Evolutionary conservation across 2,329 filamentous ascomycete species (phyloP).

Genomic region (Ceratocystis ficicola): DNA sequence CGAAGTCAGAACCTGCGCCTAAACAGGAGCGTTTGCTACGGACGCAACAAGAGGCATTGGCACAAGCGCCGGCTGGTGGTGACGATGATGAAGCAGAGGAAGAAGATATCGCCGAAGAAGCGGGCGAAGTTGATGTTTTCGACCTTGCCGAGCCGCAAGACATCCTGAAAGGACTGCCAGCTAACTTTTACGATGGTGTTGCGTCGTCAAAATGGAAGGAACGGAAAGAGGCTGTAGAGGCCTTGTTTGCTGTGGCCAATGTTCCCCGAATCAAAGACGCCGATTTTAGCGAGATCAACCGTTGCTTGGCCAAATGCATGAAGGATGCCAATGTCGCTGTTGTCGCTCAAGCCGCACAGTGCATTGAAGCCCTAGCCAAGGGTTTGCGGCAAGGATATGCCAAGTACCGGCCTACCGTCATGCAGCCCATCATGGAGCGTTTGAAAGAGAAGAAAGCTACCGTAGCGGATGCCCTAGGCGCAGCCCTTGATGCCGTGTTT

Average conservation of each 20-base stretch:
- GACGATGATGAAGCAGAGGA: slow-evolving; percentile 43
- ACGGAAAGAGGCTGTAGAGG: slow-evolving; percentile 84
- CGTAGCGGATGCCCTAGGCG: slow-evolving; percentile 77
- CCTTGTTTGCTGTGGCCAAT: slow-evolving; percentile 61
- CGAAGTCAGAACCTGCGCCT: slow-evolving; percentile 73
- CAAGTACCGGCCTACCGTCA: slow-evolving; percentile 68
- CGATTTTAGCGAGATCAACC: slow-evolving; percentile 71
- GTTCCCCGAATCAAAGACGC: slow-evolving; percentile 86
- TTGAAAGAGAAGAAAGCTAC: slow-evolving; percentile 93
- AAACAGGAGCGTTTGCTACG: slow-evolving; percentile 84
- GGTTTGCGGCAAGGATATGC: slow-evolving; percentile 66
- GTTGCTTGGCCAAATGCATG: slow-evolving; percentile 86
- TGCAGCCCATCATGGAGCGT: slow-evolving; percentile 85
- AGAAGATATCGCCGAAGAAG: slow-evolving; percentile 43
- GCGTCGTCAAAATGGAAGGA: slow-evolving; percentile 97
- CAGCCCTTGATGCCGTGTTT: slow-evolving; percentile 63
- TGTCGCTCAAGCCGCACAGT: slow-evolving; percentile 84
- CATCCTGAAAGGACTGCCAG: slow-evolving; percentile 66
- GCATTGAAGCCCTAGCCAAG: slow-evolving; percentile 78
- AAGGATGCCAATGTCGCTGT: slow-evolving; percentile 97
- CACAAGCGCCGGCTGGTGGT: slow-evolving; percentile 52
- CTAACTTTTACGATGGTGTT: slow-evolving; percentile 70
- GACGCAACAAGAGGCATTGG: slow-evolving; percentile 76
- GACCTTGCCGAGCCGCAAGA: slow-evolving; percentile 80
- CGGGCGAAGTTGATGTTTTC: slow-evolving; percentile 64